Conservation (phyloP, 2,329 filamentous ascomycete genomes). For the Botrytis medusae region DNA sequence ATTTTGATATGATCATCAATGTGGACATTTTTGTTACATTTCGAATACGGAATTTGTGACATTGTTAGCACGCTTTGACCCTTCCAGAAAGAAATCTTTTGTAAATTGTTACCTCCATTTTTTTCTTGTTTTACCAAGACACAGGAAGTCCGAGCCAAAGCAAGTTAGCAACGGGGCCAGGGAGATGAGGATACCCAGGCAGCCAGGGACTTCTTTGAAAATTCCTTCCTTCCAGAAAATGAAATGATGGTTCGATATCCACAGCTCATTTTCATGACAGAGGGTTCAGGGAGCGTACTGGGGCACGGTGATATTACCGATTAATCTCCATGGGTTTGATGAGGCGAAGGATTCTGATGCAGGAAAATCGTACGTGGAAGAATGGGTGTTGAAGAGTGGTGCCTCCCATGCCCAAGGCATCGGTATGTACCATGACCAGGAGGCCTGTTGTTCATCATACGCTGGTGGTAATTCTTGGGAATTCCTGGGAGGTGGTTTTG, state of each 20-base stretch:
- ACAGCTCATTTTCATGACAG: not conserved
- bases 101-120: not conserved
- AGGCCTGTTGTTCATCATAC: conserved; percentile 16
- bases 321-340: not conserved
- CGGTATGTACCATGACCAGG: conserved; percentile 23
- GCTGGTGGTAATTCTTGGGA: not conserved
- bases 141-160: conserved; percentile 2
- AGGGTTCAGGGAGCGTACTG: not conserved
- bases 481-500: too few relatives aligned
- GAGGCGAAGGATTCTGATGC: conserved; percentile 7
- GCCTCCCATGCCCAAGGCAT: conserved; percentile 27
- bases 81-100: not conserved
- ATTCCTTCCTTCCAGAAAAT: conserved; percentile 7
- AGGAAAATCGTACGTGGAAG: not conserved
- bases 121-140: not conserved
- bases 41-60: not conserved
- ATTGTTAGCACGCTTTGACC: conserved; percentile 6
- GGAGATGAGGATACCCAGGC: not conserved
- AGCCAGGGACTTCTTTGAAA: not conserved
- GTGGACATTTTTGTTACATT: not conserved
- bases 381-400: not conserved
- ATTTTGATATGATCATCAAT: conserved; percentile 7
- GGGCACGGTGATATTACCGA: conserved; percentile 1
- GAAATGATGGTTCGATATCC: conserved; percentile 2
- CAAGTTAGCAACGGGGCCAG: not conserved